phyloP scores from a whole-genome alignment of 2,329 filamentous ascomycete genomes.

The Plectosphaerella cucumerina region DNA sequence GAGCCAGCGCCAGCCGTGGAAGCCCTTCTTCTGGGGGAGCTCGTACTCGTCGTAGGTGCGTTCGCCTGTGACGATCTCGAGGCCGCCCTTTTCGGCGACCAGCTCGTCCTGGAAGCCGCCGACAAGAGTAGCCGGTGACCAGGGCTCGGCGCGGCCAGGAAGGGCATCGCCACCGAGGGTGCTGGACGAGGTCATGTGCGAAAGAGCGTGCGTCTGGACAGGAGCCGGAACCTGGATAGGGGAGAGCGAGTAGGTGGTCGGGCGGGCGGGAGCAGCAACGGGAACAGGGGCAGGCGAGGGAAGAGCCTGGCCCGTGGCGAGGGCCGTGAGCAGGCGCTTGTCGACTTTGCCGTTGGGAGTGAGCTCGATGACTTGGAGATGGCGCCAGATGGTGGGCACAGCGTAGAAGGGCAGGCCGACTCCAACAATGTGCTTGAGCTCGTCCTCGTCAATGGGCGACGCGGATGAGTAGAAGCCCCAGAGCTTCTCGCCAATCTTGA shows the following conservation, averaged over 20 bases:
- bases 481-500: conserved; percentile 42
- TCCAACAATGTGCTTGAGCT: conserved; percentile 34
- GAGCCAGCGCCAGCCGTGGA: conserved; percentile 33
- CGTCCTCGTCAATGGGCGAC: conserved; percentile 24
- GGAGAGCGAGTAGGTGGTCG: background rate
- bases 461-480: conserved; percentile 44
- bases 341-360: conserved; percentile 55
- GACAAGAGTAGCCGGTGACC: background rate
- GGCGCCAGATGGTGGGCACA: conserved; percentile 40
- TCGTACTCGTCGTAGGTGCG: conserved; percentile 16
- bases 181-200: background rate
- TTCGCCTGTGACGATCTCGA: conserved; percentile 8
- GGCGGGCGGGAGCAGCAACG: background rate
- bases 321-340: conserved; percentile 37
- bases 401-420: conserved; percentile 51
- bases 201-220: background rate
- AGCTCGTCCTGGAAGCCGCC: background rate
- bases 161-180: background rate
- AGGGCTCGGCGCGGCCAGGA: background rate
- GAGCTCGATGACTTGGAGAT: conserved; percentile 39
- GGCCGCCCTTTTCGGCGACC: conserved; percentile 10
- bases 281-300: background rate
- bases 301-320: conserved; percentile 17
- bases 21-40: conserved; percentile 36
- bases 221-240: background rate